A percentile compares a stretch with the other conserved stretches of the same genome.
These are phyloP conservation scores for Diplosphaera chodatii DNA, from an alignment of 139 green algal genomes.

Conservation along the genomic window DNA sequence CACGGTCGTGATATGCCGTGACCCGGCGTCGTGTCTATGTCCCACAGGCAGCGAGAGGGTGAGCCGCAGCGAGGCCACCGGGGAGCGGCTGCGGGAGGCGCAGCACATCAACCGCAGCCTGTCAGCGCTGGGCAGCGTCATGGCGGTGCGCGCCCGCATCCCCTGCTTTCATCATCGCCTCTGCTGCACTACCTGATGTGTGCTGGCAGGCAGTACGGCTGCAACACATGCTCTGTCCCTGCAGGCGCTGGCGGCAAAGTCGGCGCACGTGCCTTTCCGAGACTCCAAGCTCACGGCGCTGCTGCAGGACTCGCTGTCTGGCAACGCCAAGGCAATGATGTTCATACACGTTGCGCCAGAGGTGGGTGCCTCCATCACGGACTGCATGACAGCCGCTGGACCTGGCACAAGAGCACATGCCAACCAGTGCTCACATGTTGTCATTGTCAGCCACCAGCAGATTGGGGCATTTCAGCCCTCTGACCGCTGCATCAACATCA, in stretches of 20 bases:
- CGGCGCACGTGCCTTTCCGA: constrained; percentile 78
- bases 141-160: constrained; percentile 48
- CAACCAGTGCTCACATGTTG: no score
- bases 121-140: constrained; percentile 72
- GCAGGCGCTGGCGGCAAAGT: constrained; percentile 50
- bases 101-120: constrained; percentile 90
- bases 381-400: background rate
- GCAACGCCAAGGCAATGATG: constrained; percentile 87
- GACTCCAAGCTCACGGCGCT: constrained; percentile 91
- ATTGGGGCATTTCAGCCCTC: background rate
- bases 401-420: no score
- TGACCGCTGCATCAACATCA: background rate
- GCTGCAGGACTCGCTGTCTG: constrained; percentile 78
- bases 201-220: no score
- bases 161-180: no score
- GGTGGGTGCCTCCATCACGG: constrained; percentile 9
- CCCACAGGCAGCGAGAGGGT: constrained; percentile 71
- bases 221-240: no score
- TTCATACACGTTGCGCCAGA: constrained; percentile 88
- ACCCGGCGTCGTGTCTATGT: no score
- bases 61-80: constrained; percentile 70
- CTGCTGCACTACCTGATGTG: no score
- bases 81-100: constrained; percentile 80
- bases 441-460: no score
- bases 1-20: no score